phyloP scores from a whole-genome alignment of 2,329 filamentous ascomycete genomes.

The Phoma herbarum region DNA sequence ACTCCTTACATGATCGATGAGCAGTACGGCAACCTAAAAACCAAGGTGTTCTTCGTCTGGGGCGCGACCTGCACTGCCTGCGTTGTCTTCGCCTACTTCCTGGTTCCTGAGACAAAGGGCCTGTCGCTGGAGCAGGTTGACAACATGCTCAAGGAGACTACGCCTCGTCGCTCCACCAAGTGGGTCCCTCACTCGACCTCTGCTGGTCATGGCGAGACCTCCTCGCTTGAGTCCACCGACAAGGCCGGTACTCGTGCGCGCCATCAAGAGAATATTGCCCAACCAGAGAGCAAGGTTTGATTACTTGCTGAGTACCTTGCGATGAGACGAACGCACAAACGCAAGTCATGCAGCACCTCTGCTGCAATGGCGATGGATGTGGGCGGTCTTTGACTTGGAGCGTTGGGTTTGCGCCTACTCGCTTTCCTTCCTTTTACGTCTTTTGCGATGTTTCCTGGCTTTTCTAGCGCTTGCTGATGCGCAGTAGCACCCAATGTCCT shows the following conservation, averaged over 20 bases:
- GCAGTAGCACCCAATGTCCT: not conserved
- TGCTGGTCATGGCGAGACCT: constrained; percentile 49
- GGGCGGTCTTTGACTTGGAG: not conserved
- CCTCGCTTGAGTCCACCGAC: constrained; percentile 16
- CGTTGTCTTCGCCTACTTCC: constrained; percentile 73
- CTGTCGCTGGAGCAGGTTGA: constrained; percentile 81
- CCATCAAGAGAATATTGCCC: constrained; percentile 7
- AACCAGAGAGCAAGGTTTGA: constrained; percentile 8
- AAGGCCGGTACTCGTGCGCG: constrained; percentile 9
- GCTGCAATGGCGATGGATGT: not conserved
- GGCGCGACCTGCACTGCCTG: constrained; percentile 61
- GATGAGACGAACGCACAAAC: not conserved
- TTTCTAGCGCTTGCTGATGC: not conserved
- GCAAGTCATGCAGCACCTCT: not conserved
- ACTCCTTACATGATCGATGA: constrained; percentile 76
- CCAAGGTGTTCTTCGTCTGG: constrained; percentile 65
- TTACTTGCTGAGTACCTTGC: not conserved
- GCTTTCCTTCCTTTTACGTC: not conserved
- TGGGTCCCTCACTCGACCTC: constrained; percentile 77
- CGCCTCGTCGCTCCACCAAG: constrained; percentile 74
- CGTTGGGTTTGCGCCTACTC: not conserved
- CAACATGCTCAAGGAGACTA: constrained; percentile 85
- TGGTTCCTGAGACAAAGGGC: constrained; percentile 82
- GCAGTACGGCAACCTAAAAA: constrained; percentile 71
- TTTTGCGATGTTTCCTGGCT: not conserved